Evolutionary conservation across 2,329 filamentous ascomycete species (phyloP).

Genomic region (Balansia obtecta): DNA sequence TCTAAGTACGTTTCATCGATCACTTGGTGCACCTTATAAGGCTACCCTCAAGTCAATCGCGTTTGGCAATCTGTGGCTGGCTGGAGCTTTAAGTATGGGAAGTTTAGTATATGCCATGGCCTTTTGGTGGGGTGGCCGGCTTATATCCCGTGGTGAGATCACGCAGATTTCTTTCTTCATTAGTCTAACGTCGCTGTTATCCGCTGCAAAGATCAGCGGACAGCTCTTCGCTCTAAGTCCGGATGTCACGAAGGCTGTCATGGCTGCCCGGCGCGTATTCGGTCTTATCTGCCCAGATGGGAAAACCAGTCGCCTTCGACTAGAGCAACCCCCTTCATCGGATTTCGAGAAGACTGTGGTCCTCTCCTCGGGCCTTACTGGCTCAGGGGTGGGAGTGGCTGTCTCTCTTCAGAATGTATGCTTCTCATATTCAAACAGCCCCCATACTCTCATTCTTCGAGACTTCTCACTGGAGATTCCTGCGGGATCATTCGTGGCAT

Average conservation of each 20-base stretch:
- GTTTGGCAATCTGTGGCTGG: slow-evolving; percentile 25
- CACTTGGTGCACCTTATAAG: slow-evolving; percentile 14
- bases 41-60: slow-evolving; percentile 18
- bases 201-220: not conserved
- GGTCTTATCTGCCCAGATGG: slow-evolving; percentile 14
- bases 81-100: slow-evolving; percentile 34
- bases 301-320: not conserved
- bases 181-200: slow-evolving; percentile 19
- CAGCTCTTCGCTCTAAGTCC: not conserved
- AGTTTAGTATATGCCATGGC: slow-evolving; percentile 51
- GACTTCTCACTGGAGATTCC: slow-evolving; percentile 17
- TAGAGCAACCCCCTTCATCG: not conserved
- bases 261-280: slow-evolving; percentile 36
- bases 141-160: slow-evolving; percentile 42
- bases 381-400: slow-evolving; percentile 17
- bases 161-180: slow-evolving; percentile 47
- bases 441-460: slow-evolving; percentile 9
- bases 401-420: not conserved
- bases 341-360: not conserved
- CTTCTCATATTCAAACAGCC: not conserved
- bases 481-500: slow-evolving; percentile 26
- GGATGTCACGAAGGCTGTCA: slow-evolving; percentile 38
- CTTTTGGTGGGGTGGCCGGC: slow-evolving; percentile 54
- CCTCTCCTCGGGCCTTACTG: slow-evolving; percentile 11
- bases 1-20: not conserved